A percentile compares a stretch with the other conserved stretches of the same genome.
Conservation (phyloP, 139 green algal species). For the Mychonastes homosphaera region DNA sequence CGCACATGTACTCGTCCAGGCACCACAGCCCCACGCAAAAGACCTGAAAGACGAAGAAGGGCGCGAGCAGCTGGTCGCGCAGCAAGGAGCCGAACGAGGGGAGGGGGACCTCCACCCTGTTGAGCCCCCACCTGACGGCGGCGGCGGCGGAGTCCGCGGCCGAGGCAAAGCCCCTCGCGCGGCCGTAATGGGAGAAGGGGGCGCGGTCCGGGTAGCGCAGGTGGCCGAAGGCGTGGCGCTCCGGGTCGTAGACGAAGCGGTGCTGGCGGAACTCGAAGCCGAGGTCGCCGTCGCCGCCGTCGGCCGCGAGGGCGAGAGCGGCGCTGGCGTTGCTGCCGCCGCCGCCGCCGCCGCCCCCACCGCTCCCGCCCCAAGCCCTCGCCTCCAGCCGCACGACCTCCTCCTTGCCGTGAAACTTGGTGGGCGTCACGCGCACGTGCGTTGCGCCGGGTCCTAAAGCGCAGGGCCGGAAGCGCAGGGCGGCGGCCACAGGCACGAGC, state of each 20-base stretch:
- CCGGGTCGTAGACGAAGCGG: slow-evolving; percentile 51
- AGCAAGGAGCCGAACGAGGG: slow-evolving; percentile 64
- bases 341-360: too few relatives aligned
- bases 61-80: slow-evolving; percentile 86
- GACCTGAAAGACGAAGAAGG: slow-evolving; percentile 96
- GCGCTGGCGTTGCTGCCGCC: too few relatives aligned
- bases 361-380: background rate
- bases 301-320: too few relatives aligned
- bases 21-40: slow-evolving; percentile 93
- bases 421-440: slow-evolving; percentile 44
- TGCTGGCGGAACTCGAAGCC: slow-evolving; percentile 70
- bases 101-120: slow-evolving; percentile 65
- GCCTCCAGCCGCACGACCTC: slow-evolving; percentile 51
- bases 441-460: background rate
- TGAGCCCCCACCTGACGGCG: slow-evolving; percentile 52
- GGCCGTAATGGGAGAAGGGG: slow-evolving; percentile 19
- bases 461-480: slow-evolving; percentile 14
- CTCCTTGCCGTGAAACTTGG: slow-evolving; percentile 42
- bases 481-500: slow-evolving; percentile 30
- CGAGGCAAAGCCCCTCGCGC: slow-evolving; percentile 12
- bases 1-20: slow-evolving; percentile 83
- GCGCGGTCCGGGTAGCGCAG: slow-evolving; percentile 33
- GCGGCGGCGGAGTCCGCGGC: slow-evolving; percentile 25
- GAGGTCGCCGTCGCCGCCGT: too few relatives aligned
- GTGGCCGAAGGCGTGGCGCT: slow-evolving; percentile 44